A percentile compares a stretch with the other conserved stretches of the same genome.
phyloP scores from a whole-genome alignment of 2,329 filamentous ascomycete species.

The Boeremia exigua region DNA sequence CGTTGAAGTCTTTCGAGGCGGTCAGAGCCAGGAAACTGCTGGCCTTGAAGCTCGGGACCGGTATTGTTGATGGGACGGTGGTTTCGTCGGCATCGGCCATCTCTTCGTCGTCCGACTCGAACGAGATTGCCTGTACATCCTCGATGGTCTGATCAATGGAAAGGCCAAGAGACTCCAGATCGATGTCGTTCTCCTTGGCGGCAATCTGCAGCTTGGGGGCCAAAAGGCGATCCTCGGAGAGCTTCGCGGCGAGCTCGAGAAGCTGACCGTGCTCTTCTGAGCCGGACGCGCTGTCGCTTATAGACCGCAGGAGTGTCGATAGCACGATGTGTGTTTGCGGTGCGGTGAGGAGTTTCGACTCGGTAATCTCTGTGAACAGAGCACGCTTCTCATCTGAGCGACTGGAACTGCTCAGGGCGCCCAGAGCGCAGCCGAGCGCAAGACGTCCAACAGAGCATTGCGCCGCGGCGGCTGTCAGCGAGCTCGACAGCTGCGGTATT shows the following conservation, averaged over 20 bases:
- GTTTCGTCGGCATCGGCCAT: conserved; percentile 58
- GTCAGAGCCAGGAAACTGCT: conserved; percentile 35
- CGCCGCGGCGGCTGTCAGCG: conserved; percentile 66
- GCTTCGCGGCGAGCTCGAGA: conserved; percentile 38
- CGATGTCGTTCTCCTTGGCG: conserved; percentile 70
- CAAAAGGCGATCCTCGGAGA: conserved; percentile 38
- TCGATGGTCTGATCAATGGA: conserved; percentile 26
- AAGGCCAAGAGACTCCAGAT: conserved; percentile 68
- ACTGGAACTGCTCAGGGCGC: conserved; percentile 28
- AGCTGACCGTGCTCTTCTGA: conserved; percentile 41
- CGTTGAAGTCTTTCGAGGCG: conserved; percentile 34
- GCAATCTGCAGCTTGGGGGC: conserved; percentile 69
- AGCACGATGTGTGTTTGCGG: conserved; percentile 69
- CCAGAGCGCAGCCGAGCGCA: conserved; percentile 72
- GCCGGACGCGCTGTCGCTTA: conserved; percentile 27
- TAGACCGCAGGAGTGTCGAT: conserved; percentile 67
- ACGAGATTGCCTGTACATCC: conserved; percentile 11
- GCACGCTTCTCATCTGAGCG: conserved; percentile 26
- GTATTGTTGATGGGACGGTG: conserved; percentile 16
- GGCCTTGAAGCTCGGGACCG: conserved; percentile 34
- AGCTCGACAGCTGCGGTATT: conserved; percentile 64
- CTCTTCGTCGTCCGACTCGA: conserved; percentile 57
- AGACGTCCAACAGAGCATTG: conserved; percentile 74
- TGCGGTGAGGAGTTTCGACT: conserved; percentile 65
- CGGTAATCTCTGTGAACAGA: conserved; percentile 67